Percentiles rank a stretch among this genome's conserved stretches.
phyloP scores from a whole-genome alignment of 495 filamentous ascomycete species.

The Penicillium simplicissimum region DNA sequence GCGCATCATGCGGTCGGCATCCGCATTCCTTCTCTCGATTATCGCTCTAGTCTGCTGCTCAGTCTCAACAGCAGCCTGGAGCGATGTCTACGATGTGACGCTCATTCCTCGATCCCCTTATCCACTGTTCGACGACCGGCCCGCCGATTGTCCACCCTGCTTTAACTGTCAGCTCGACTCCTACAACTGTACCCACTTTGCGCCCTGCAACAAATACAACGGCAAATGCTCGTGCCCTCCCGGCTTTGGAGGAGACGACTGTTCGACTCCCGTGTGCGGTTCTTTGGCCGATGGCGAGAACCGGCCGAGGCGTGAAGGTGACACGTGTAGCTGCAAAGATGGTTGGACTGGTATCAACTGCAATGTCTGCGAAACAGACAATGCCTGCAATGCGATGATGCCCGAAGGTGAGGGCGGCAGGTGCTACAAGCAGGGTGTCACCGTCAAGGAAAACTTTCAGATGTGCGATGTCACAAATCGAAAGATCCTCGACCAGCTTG shows the following conservation, averaged over 20 bases:
- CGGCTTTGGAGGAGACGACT: conserved; percentile 92
- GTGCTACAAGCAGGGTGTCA: conserved; percentile 87
- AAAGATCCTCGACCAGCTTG: conserved; percentile 85
- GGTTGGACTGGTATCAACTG: conserved; percentile 99
- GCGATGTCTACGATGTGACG: conserved; percentile 36
- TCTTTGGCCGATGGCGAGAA: conserved; percentile 79
- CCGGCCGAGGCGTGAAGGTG: conserved; percentile 65
- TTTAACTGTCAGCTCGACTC: conserved; percentile 97
- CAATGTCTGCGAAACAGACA: conserved; percentile 85
- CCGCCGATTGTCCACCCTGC: conserved; percentile 66
- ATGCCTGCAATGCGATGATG: conserved; percentile 84
- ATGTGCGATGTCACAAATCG: conserved; percentile 96
- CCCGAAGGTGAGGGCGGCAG: conserved; percentile 75
- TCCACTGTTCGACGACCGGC: conserved; percentile 57
- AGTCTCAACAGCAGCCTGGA: conserved; percentile 28
- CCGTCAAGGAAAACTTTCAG: conserved; percentile 92
- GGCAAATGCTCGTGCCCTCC: conserved; percentile 90
- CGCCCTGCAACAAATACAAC: conserved; percentile 78
- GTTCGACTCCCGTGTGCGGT: conserved; percentile 82
- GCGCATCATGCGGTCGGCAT: conserved; percentile 37
- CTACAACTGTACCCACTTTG: conserved; percentile 87
- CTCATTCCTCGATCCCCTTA: conserved; percentile 37
- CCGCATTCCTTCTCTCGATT: conserved; percentile 28
- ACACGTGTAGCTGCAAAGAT: conserved; percentile 81
- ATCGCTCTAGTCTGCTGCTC: conserved; percentile 30